Evolutionary conservation across 805 yeast genomes (phyloP).

Genomic region (Ogataea degrootiae): DNA sequence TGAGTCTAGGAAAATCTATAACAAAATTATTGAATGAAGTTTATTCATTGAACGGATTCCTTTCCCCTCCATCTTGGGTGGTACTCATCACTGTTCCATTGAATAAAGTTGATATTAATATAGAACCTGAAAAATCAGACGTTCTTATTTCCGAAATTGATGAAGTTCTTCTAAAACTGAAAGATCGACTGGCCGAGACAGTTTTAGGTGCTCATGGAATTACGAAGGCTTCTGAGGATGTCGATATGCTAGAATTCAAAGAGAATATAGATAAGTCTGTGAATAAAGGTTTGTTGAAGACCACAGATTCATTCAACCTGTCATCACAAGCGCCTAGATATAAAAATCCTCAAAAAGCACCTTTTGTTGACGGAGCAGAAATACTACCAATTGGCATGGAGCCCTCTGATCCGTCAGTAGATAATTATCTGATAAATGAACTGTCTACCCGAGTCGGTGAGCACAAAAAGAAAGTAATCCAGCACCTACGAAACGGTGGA

Average conservation of each 20-base stretch:
- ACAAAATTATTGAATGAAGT: conserved; percentile 18
- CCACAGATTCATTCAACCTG: no score
- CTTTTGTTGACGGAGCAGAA: no score
- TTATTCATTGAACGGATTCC: conserved; percentile 20
- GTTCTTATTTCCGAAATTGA: conserved; percentile 27
- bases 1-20: conserved; percentile 30
- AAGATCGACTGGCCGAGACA: conserved; percentile 1
- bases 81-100: conserved; percentile 24
- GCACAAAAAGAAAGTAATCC: no score
- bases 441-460: no score
- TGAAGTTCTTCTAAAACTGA: conserved; percentile 14
- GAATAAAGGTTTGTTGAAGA: no score
- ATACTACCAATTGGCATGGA: no score
- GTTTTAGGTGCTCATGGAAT: conserved; percentile 5
- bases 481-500: no score
- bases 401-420: no score
- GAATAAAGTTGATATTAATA: conserved; percentile 32
- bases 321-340: no score
- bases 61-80: conserved; percentile 33
- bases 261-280: no score
- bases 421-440: no score
- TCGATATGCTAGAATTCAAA: not conserved
- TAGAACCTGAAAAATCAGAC: conserved; percentile 43
- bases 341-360: no score
- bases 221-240: not conserved